Evolutionary conservation across 148 eudicot genomes (phyloP), one percentile per base, ranked within the genome.

Genomic region (Camellia lanceoleosa): DNA sequence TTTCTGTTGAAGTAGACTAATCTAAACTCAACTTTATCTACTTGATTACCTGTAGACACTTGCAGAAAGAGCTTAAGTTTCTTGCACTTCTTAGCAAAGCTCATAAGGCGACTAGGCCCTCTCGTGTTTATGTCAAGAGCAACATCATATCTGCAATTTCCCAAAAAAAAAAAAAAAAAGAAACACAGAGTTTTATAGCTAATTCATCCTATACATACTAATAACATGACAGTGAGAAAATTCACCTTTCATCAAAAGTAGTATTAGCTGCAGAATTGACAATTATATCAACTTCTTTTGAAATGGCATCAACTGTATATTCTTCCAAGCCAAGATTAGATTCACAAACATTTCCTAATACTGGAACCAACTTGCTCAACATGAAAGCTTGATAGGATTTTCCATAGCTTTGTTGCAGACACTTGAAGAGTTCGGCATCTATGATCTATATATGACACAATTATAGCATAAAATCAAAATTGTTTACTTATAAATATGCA

Each of bases 191-290:
- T 30, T 30, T 30, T 30, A 30, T 30, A 30, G 38, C 38, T 30
- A 30, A 30, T 30, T 30, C 38, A 30, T 30, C 38, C 38, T 30
- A 30, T 30, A 30, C 38, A 30, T 30, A 30, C 38, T 30, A 30
- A 30, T 30, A 30, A 30, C 38, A 49, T 30, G 42, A 30, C 43
- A 44, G 5, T 49, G 13, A n/a, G 46, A 18, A 67, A 5, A 44
- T n/a, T 38, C 43, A 94, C 99, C 98, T 96, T 85, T 96, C 99
- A 82, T 96, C 98, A 63, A 96, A 96, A 83, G 92, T 92, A 68
- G 99, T 96, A 85, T 91, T 96, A 56, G 99, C 99, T 76, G 99
- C 99, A 60, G 99, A 96, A 82, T 96, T 96, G 70, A 96, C 90
- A 73, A 96, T 87, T 30, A 96, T 72, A 75, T 96, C 84, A 68